phyloP scores from a whole-genome alignment of 108 stramenopile species.

The Nitzschia putrida region DNA sequence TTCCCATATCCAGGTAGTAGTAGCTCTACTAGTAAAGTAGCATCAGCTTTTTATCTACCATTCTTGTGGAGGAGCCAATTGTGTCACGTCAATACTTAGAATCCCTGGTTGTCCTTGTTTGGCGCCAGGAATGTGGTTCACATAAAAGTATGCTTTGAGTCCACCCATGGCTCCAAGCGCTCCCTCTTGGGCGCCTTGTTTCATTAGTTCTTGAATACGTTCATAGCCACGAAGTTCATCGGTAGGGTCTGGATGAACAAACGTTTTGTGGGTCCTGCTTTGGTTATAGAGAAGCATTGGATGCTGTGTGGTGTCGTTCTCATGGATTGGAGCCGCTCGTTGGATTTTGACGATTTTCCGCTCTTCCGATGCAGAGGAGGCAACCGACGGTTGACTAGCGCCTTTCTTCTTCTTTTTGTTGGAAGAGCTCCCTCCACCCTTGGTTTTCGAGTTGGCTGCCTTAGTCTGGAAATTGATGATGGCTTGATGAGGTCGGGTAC shows the following conservation, averaged over 20 bases:
- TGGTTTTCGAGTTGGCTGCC: background rate
- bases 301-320: slow-evolving; percentile 33
- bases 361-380: slow-evolving; percentile 19
- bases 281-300: slow-evolving; percentile 71
- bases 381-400: background rate
- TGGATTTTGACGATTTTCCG: slow-evolving; percentile 65
- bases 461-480: slow-evolving; percentile 62
- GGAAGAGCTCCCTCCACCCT: slow-evolving; percentile 12
- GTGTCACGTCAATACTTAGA: slow-evolving; percentile 43
- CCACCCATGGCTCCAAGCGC: slow-evolving; percentile 56
- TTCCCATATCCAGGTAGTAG: no score
- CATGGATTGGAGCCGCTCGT: slow-evolving; percentile 40
- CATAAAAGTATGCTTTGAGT: slow-evolving; percentile 68
- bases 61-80: slow-evolving; percentile 45
- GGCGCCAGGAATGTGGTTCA: slow-evolving; percentile 16
- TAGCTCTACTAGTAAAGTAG: no score
- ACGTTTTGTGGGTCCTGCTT: slow-evolving; percentile 50
- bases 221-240: slow-evolving; percentile 21
- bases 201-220: slow-evolving; percentile 47
- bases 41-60: no score
- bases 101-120: slow-evolving; percentile 24
- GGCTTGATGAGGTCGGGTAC: slow-evolving; percentile 61
- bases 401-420: background rate
- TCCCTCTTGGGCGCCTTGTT: slow-evolving; percentile 42
- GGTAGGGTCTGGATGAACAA: slow-evolving; percentile 55